A percentile compares a stretch with the other conserved stretches of the same genome.
Conservation (phyloP, 1,284 basidiomycete species). For the Cutaneotrichosporon dermatis region DNA sequence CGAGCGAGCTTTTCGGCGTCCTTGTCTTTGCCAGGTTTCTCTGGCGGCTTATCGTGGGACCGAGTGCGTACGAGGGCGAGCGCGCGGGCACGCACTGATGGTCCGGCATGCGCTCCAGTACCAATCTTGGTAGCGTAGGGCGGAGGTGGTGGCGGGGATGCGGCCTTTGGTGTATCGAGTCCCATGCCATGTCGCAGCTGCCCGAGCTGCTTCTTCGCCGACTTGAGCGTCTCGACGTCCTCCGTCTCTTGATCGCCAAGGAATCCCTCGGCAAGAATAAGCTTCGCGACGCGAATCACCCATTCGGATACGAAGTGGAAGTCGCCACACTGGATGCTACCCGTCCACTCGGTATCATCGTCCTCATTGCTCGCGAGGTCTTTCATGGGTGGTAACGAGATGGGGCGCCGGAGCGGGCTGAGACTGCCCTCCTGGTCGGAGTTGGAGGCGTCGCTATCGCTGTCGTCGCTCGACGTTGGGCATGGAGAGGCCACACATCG, state of each 20-base stretch:
- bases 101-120: too few species aligned
- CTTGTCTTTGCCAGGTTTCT: background rate
- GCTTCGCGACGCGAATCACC: background rate
- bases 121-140: background rate
- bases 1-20: background rate
- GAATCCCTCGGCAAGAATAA: background rate
- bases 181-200: background rate
- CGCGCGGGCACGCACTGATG: background rate
- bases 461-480: too few species aligned
- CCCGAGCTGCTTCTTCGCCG: background rate
- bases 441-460: background rate
- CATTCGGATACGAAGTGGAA: background rate
- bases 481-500: too few species aligned
- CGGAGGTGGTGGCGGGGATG: background rate
- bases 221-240: background rate
- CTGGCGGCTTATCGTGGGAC: background rate
- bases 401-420: background rate
- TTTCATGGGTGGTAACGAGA: background rate
- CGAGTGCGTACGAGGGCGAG: background rate
- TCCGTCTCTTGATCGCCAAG: background rate
- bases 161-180: background rate
- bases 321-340: background rate
- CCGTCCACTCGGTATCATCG: background rate
- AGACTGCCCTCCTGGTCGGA: background rate
- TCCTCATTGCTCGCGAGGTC: background rate